A percentile compares a stretch with the other conserved stretches of the same genome.
These are phyloP conservation scores for Tulasnella sp. DNA, from an alignment of 768 basidiomycete species.

Conservation along the genomic window DNA sequence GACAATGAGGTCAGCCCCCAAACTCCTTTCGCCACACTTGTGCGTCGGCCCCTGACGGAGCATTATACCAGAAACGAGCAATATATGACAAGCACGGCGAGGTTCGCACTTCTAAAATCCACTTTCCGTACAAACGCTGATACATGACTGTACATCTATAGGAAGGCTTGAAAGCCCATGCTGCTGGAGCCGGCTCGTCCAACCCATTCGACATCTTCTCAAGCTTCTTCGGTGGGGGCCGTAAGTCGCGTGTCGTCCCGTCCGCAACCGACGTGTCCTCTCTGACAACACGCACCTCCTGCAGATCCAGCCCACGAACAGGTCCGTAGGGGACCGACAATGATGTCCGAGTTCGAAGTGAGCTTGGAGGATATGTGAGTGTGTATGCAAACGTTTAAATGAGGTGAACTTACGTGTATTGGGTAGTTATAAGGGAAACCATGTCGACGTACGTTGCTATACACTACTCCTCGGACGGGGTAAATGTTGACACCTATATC, in stretches of 20 bases:
- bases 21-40: not conserved
- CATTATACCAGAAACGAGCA: conserved; percentile 58
- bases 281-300: not conserved
- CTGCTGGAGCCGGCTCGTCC: conserved; percentile 56
- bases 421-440: conserved; percentile 66
- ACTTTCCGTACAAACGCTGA: not conserved
- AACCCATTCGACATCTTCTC: conserved; percentile 95
- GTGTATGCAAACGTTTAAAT: not conserved
- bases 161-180: conserved; percentile 86
- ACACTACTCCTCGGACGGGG: conserved; percentile 12
- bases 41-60: not conserved
- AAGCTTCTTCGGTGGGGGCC: conserved; percentile 77
- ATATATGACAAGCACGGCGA: conserved; percentile 94
- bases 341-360: conserved; percentile 73
- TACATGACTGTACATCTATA: conserved; percentile 24
- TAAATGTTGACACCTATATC: not conserved
- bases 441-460: conserved; percentile 51
- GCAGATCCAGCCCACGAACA: conserved; percentile 43
- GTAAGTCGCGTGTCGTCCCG: conserved; percentile 32
- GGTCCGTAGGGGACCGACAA: conserved; percentile 60
- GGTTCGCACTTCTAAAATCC: conserved; percentile 29
- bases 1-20: conserved; percentile 52
- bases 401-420: not conserved
- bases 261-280: not conserved
- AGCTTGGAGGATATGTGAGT: conserved; percentile 70